These are phyloP conservation scores for Sarocladiaceae sp. DNA, from an alignment of 2,329 filamentous ascomycete species.

Conservation along the genomic window DNA sequence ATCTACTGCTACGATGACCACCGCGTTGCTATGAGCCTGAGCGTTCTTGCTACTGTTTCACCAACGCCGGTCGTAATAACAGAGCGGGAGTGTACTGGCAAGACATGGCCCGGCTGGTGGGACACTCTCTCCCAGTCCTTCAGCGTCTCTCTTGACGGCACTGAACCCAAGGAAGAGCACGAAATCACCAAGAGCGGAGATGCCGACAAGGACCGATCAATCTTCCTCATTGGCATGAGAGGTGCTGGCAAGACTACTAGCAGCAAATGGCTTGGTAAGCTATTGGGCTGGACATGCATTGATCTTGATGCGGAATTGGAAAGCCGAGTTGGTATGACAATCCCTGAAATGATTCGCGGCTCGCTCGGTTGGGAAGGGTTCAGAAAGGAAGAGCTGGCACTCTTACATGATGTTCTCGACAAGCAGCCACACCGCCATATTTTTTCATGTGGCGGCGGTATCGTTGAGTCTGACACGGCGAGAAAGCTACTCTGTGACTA, in stretches of 20 bases:
- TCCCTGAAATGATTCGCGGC: slow-evolving; percentile 76
- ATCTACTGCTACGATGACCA: slow-evolving; percentile 97
- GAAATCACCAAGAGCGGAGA: slow-evolving; percentile 12
- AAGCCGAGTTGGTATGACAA: slow-evolving; percentile 62
- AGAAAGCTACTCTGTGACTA: slow-evolving; percentile 70
- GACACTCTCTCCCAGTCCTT: slow-evolving; percentile 78
- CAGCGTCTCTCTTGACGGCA: slow-evolving; percentile 65
- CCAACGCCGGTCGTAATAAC: slow-evolving; percentile 69
- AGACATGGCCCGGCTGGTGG: slow-evolving; percentile 99
- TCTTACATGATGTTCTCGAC: slow-evolving; percentile 67
- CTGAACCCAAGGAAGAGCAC: slow-evolving; percentile 16
- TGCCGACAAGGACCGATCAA: slow-evolving; percentile 49
- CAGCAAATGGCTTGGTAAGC: slow-evolving; percentile 74
- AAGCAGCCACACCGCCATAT: slow-evolving; percentile 71
- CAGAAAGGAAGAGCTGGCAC: slow-evolving; percentile 66
- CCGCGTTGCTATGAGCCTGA: slow-evolving; percentile 97
- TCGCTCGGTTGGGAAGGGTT: slow-evolving; percentile 81
- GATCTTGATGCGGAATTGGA: slow-evolving; percentile 90
- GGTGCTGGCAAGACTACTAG: slow-evolving; percentile 95
- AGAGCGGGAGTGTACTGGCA: slow-evolving; percentile 88
- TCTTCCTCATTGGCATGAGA: slow-evolving; percentile 96
- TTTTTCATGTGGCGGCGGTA: slow-evolving; percentile 88
- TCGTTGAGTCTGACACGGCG: slow-evolving; percentile 80
- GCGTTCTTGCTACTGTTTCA: slow-evolving; percentile 70
- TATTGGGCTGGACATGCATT: slow-evolving; percentile 69